Conservation (phyloP, 2,329 filamentous ascomycete genomes). For the Apiospora aurea region DNA sequence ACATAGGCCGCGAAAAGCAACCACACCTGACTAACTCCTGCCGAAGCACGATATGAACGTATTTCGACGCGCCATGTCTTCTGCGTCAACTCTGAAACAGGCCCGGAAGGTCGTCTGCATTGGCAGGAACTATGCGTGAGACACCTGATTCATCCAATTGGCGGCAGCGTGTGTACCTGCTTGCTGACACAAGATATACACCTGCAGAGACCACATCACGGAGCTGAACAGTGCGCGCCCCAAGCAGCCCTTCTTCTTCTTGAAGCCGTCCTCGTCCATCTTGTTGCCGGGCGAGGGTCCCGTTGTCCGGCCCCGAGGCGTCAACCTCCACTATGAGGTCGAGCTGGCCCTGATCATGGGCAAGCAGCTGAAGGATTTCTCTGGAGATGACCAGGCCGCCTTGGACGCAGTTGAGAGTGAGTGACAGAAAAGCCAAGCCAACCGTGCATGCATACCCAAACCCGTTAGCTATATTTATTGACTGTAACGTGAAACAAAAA, state of each 20-base stretch:
- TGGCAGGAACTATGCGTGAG: constrained; percentile 93
- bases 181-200: constrained; percentile 29
- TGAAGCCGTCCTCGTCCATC: constrained; percentile 90
- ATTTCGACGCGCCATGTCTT: constrained; percentile 46
- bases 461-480: constrained; percentile 25
- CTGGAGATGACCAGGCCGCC: constrained; percentile 77
- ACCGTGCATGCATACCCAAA: background rate
- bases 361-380: constrained; percentile 78
- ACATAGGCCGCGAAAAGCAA: background rate
- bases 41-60: constrained; percentile 39
- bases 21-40: background rate
- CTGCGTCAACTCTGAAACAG: constrained; percentile 53
- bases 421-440: constrained; percentile 32
- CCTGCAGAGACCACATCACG: constrained; percentile 81
- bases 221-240: constrained; percentile 88
- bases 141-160: constrained; percentile 27
- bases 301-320: constrained; percentile 81
- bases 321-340: constrained; percentile 92
- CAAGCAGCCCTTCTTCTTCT: constrained; percentile 98
- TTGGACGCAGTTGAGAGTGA: constrained; percentile 82
- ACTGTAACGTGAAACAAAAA: constrained; percentile 42
- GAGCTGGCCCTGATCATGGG: constrained; percentile 92
- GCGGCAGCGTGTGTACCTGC: constrained; percentile 22
- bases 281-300: constrained; percentile 80
- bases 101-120: constrained; percentile 88